Evolutionary conservation across 176 grass and related monocot genomes (phyloP).

Genomic region (Triticum timopheevii): DNA sequence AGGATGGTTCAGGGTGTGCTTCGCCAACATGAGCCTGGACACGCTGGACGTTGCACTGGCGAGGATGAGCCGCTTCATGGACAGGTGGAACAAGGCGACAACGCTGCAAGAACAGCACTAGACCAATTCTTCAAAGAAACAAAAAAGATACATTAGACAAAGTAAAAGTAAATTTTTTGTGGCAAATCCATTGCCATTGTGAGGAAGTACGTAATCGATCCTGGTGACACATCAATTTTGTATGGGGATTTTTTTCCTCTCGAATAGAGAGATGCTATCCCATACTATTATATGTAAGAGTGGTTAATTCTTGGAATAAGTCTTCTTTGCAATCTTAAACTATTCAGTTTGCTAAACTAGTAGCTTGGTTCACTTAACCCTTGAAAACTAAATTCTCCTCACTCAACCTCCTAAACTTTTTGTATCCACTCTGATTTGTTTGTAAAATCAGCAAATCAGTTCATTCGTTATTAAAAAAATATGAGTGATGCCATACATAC

Average conservation of each 20-base stretch:
- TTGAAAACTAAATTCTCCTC: not conserved
- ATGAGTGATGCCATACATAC: no score
- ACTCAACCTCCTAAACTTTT: not conserved
- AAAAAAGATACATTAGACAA: conserved; percentile 8
- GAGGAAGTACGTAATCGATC: not conserved
- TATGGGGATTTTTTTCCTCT: conserved; percentile 7
- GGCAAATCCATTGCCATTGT: conserved; percentile 3
- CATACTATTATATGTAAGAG: not conserved
- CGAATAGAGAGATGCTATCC: conserved; percentile 5
- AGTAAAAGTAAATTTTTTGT: not conserved
- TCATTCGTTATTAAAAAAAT: not conserved
- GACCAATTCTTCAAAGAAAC: not conserved
- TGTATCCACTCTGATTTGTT: not conserved
- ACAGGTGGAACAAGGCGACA: conserved; percentile 45
- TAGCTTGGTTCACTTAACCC: not conserved
- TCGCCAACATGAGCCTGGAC: conserved; percentile 81
- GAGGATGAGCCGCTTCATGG: conserved; percentile 63
- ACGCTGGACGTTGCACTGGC: conserved; percentile 69
- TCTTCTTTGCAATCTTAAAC: not conserved
- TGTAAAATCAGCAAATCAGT: not conserved
- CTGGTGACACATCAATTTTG: conserved; percentile 31
- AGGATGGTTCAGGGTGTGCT: conserved; percentile 95
- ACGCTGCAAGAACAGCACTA: conserved; percentile 4
- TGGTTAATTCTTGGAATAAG: not conserved
- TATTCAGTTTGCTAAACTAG: not conserved